Evolutionary conservation across 495 filamentous ascomycete genomes (phyloP).

Genomic region (Aspergillus funiculosus): DNA sequence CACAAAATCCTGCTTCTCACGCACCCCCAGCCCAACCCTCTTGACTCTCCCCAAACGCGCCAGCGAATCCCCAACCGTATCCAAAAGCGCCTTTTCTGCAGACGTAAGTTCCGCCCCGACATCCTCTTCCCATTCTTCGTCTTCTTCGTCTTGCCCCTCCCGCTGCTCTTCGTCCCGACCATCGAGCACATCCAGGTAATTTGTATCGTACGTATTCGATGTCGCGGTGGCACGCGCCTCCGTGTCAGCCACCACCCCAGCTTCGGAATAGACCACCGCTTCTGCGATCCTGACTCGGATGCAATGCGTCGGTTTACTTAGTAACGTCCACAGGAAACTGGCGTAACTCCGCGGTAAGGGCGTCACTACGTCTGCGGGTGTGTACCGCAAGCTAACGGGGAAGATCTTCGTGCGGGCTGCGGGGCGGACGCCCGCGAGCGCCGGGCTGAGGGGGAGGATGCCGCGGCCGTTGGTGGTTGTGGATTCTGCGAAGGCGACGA

Average conservation of each 20-base stretch:
- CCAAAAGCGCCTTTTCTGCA: constrained; percentile 58
- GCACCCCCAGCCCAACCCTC: constrained; percentile 74
- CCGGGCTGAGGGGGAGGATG: constrained; percentile 76
- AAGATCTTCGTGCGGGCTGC: constrained; percentile 68
- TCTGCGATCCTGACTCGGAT: constrained; percentile 87
- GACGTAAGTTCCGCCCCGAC: constrained; percentile 28
- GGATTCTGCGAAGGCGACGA: constrained; percentile 10
- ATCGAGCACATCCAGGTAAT: constrained; percentile 47
- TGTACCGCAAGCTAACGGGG: constrained; percentile 83
- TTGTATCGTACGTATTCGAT: constrained; percentile 34
- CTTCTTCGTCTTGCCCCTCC: constrained; percentile 33
- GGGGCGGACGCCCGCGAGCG: constrained; percentile 60
- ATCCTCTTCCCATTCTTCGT: constrained; percentile 21
- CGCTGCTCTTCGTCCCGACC: too few species aligned
- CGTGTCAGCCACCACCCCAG: constrained; percentile 14
- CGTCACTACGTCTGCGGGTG: constrained; percentile 82
- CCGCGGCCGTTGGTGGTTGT: constrained; percentile 53
- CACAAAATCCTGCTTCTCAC: constrained; percentile 79
- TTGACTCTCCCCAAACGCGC: constrained; percentile 89
- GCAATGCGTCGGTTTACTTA: constrained; percentile 80
- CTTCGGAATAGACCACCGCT: constrained; percentile 48
- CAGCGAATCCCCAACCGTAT: constrained; percentile 75
- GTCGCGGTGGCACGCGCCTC: background rate
- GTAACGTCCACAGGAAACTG: constrained; percentile 74
- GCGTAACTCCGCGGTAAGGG: constrained; percentile 67